These are phyloP conservation scores for Microbotryum silenes-acaulis DNA, from an alignment of 1,284 basidiomycete genomes.

Conservation along the genomic window DNA sequence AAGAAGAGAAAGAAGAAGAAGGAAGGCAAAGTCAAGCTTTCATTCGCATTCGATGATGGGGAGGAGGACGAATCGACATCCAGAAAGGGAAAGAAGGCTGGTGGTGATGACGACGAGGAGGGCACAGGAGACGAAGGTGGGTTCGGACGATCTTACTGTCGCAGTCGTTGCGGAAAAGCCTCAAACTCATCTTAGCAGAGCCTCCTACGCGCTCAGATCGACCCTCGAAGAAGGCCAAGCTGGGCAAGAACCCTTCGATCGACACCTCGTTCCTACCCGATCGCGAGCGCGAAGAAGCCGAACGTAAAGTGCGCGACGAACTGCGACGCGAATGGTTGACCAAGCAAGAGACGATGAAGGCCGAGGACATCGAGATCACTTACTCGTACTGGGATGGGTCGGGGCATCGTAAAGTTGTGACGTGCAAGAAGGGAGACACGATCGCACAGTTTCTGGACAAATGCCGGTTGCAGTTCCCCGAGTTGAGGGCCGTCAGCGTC, in stretches of 20 bases:
- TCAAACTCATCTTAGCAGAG: not conserved
- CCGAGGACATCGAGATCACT: constrained; percentile 80
- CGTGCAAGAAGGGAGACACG: constrained; percentile 94
- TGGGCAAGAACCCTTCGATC: constrained; percentile 89
- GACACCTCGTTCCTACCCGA: constrained; percentile 98
- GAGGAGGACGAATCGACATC: constrained; percentile 39
- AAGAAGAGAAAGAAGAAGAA: constrained; percentile 81
- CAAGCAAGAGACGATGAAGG: constrained; percentile 79
- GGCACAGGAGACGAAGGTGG: constrained; percentile 15
- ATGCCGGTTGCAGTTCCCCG: constrained; percentile 83
- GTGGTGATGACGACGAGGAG: constrained; percentile 3
- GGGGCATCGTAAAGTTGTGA: constrained; percentile 87
- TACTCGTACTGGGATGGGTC: constrained; percentile 99
- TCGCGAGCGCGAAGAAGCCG: constrained; percentile 85
- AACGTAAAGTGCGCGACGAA: constrained; percentile 77
- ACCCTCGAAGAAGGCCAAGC: constrained; percentile 59
- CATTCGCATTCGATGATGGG: constrained; percentile 59
- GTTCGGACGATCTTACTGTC: not conserved
- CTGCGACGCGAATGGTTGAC: constrained; percentile 83
- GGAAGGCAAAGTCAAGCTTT: constrained; percentile 63
- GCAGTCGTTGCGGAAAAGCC: not conserved
- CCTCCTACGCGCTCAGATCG: constrained; percentile 2
- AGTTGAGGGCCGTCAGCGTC: constrained; percentile 77
- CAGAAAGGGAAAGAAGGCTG: constrained; percentile 34
- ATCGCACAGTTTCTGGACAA: constrained; percentile 85